Evolutionary conservation across 1,139 yeast genomes (phyloP), one percentile per base, ranked within the genome.

Genomic region (Pichia sp.): DNA sequence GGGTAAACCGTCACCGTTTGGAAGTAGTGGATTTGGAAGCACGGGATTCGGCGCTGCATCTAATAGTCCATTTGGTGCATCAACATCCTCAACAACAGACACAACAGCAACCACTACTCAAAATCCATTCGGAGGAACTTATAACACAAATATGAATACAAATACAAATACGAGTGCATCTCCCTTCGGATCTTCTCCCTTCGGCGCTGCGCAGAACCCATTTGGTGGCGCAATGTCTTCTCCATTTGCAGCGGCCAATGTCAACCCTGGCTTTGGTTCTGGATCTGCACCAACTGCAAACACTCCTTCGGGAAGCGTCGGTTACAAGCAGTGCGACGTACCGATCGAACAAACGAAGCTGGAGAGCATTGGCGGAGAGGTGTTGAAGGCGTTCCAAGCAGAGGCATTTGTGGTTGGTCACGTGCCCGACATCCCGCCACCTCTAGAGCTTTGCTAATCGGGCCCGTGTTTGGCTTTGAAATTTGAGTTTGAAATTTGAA

Each of bases 341-440:
- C 61, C 59, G 13, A 63, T 58, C 12, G 54, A 53, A 16, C 53
- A 59, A 9, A 57, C 63, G 0, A 52, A 53, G 1, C 42, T 56
- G 9, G 60, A 58, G 1, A 69, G 66, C 10, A 53, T 77, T 10
- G 59, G 72, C 21, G 66, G 63, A 6, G 58, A 49, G 3, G 64
- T 77, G 1, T 41, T 64, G 11, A 62, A 58, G 6, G 72, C 72
- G 15, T 87, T 84, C 53, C 59, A 65, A 42, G 67, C 76, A 1
- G 50, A 57, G 0, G 39, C 45, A 4, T 87, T 86, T 50, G 56
- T 58, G 13, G 56, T 85, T 19, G 95, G 95, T 0, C 58, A 60
- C 19, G 74, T 87, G 1, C 96, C 96, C 0, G 96, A 84, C 43
- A 51, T 74, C 1, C 76, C 87, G 2, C 96, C 96, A 2, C 94